Conservation (phyloP, 1,284 basidiomycete species). For the Boletus putidus region DNA sequence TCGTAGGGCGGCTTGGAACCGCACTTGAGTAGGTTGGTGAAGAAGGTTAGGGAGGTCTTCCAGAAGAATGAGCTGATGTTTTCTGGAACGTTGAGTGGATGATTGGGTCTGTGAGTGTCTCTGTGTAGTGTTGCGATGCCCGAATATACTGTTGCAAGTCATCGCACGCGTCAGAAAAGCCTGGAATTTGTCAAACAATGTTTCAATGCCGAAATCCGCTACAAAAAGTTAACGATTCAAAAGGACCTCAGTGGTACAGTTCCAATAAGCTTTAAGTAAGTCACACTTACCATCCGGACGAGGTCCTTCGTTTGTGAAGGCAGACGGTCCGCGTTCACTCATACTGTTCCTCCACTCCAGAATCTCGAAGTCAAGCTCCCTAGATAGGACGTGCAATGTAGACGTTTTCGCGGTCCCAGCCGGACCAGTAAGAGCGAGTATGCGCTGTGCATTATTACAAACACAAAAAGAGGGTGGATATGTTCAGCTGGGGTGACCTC, state of each 20-base stretch:
- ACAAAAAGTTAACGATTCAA: not conserved
- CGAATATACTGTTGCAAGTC: constrained; percentile 60
- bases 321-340: constrained; percentile 41
- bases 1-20: constrained; percentile 75
- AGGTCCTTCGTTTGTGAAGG: constrained; percentile 8
- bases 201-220: constrained; percentile 53
- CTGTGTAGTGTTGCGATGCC: constrained; percentile 17
- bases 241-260: not conserved
- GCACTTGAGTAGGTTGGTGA: constrained; percentile 67
- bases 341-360: constrained; percentile 81
- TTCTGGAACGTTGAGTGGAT: constrained; percentile 15
- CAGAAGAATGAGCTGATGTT: constrained; percentile 71
- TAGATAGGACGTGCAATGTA: constrained; percentile 73
- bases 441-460: constrained; percentile 52
- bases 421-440: constrained; percentile 86
- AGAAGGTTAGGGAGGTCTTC: constrained; percentile 93
- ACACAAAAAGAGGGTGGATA: not conserved
- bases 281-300: constrained; percentile 11
- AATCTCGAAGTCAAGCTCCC: constrained; percentile 77
- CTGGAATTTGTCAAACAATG: constrained; percentile 71
- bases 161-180: constrained; percentile 76
- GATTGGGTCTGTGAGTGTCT: constrained; percentile 7
- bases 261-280: not conserved
- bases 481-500: not conserved
- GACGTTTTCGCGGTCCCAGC: constrained; percentile 92